A percentile compares a stretch with the other conserved stretches of the same genome.
These are phyloP conservation scores for Amaranthus palmeri DNA, from an alignment of 148 eudicot species.

Conservation along the genomic window DNA sequence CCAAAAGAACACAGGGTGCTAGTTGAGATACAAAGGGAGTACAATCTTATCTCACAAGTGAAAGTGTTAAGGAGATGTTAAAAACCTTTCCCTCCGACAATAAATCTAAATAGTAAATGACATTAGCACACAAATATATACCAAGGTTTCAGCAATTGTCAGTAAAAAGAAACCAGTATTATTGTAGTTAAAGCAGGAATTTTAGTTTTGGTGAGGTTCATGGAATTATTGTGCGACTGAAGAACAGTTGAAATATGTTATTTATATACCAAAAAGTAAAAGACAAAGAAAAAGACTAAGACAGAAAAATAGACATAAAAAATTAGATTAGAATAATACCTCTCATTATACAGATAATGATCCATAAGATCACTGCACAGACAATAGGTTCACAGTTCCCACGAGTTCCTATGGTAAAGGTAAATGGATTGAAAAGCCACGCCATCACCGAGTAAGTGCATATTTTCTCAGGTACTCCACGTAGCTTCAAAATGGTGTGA, in stretches of 20 bases:
- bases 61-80: too few species aligned
- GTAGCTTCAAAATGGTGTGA: conserved; percentile 67
- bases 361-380: conserved; percentile 90
- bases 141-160: neutral
- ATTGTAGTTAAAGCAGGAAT: neutral
- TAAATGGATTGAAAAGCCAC: conserved; percentile 98
- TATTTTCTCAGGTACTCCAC: conserved; percentile 71
- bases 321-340: conserved; percentile 35
- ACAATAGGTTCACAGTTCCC: conserved; percentile 97
- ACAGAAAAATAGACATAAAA: conserved; percentile 7
- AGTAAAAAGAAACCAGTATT: neutral
- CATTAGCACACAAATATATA: neutral
- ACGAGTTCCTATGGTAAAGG: conserved; percentile 98
- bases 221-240: neutral
- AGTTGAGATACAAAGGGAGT: too few species aligned
- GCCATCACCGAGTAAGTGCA: conserved; percentile 53
- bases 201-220: neutral
- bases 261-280: neutral
- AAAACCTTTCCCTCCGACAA: too few species aligned
- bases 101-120: too few species aligned
- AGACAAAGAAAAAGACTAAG: neutral
- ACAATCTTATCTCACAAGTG: too few species aligned
- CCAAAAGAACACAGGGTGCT: too few species aligned
- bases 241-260: neutral
- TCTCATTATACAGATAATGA: conserved; percentile 74